Base-by-base conservation (phyloP, 257 asterid genomes). In the Buddleja alternifolia region DNA sequence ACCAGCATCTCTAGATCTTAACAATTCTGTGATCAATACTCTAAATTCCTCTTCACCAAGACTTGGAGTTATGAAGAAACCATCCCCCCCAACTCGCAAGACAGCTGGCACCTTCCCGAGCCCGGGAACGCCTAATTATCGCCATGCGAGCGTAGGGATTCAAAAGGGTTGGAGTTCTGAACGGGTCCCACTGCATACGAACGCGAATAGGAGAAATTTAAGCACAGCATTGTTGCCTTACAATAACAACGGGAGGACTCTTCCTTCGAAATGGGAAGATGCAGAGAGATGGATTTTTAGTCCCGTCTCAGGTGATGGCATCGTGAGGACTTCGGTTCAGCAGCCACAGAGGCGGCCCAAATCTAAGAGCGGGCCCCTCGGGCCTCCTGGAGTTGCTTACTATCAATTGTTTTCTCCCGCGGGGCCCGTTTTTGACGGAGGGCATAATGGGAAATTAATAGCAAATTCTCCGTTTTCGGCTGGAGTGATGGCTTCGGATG, bases 181-280 rank as follows among this genome's bases (percentile, higher is more conserved):
- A 70, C 96, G 96, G 6, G 81, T 91, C 62, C 96, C 99, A 0
- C 71, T 63, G 66, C 96, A 85, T 72, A 61, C 79, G 3, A 63
- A 64, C 58, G 74, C 77, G n/a, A 84, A 67, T 68, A 71, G 88
- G 73, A 82, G 87, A 78, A 79, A 76, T 54, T 63, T 78, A 25
- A 84, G 75, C 66, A 68, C 82, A 29, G 74, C 82, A 16, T 73
- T 89, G 78, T 56, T 88, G 77, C 96, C 96, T 67, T 86, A 80
- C 73, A 79, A 73, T 69, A 88, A 70, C 24, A 85, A 69, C 42
- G 95, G 97, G 7, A 89, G 85, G 77, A 73, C 87, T 23, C 66
- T 94, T 77, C 99, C 99, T 78, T 94, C 98, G 1, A 92, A 94
- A 80, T 94, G 99, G 99, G 97, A 88, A 70, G 98, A 94, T 81